Base-by-base conservation (phyloP, 768 basidiomycete genomes). In the Suillus decipiens region DNA sequence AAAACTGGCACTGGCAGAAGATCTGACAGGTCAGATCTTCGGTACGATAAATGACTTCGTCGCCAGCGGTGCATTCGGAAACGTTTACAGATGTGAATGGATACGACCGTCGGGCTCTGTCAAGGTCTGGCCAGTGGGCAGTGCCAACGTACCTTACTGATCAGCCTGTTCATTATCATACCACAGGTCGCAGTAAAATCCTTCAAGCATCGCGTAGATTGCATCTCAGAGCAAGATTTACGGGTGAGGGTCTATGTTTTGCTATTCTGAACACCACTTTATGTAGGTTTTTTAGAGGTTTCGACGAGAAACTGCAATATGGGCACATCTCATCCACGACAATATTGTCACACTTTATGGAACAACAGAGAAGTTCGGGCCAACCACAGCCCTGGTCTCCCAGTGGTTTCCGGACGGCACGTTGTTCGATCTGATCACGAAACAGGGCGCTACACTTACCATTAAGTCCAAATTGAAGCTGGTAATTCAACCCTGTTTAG, bases 341-440 rank as follows among this genome's bases (percentile, higher is more conserved):
- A 72, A 72, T 59, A 59, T 72, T 12, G 43, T 72, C 1, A 62
- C 64, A 3, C 62, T 71, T 36, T 64, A 50, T 24, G 69, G 71
- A n/a, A 54, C 61, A 2, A 54, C 64, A 19, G 59, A 56, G 22
- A 63, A 59, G n/a, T 69, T 65, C 9, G 42, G 33, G 22, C 14
- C n/a, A 17, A 12, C 17, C 11, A 17, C 36, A 41, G 36, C 47
- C 19, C 34, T 50, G 7, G 60, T 61, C 51, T 61, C 60, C n/a
- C 47, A 1, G 17, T 61, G 50, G 50, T 53, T 61, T 48, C 60
- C 45, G 12, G 9, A 55, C 5, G 60, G 50, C n/a, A 61, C 60
- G 22, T 24, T 61, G 14, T 11, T 8, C 37, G 17, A 3, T 10
- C 41, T 53, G 15, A 39, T 61, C 24, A n/a, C 9, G 7, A 7